Evolutionary conservation across 768 basidiomycete genomes (phyloP), one percentile per base, ranked within the genome.

Genomic region (Chalciporus chontae): DNA sequence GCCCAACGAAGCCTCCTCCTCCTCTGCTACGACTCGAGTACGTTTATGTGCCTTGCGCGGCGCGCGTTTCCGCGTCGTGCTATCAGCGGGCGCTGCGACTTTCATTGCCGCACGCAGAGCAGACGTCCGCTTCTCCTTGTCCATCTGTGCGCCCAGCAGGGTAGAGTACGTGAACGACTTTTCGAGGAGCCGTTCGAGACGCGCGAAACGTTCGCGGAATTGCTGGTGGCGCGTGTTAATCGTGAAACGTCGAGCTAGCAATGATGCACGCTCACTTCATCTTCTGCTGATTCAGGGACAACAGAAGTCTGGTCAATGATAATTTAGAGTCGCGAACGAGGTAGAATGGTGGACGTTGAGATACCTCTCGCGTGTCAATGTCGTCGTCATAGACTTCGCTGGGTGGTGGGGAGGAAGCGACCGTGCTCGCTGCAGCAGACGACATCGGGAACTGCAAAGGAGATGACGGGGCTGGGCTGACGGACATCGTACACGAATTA

Each of bases 111-210:
- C 60, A 43, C 66, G 58, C 21, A 70, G 32, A 0, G 63, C 65
- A 26, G 57, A 66, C 13, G 54, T 70, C 51, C 61, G 72, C 65
- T 54, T 69, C 54, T 49, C 79, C 61, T 79, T 73, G 53, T 90
- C 87, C 87, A 93, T 92, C 49, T 85, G 79, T 19, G 80, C 73
- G 41, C 83, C 80, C 13, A 94, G 73, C 37, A 89, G 75, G 45
- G 72, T 75, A 1, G 90, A 84, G 59, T 86, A 93, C n/a, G 84
- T 74, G 1, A 80, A 78, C 0, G 89, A 90, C 58, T 86, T 86
- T 47, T 91, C 77, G 18, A 94, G 76, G 21, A 94, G 77, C 44
- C 75, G 81, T 47, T 81, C 74, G 17, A 90, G 80, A 9, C 78
- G 73, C 19, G 69, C 61, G 27, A 77, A 75, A 39, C 81, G 77